These are phyloP conservation scores for Thielaviopsis euricoi DNA, from an alignment of 2,329 filamentous ascomycete genomes.

Conservation along the genomic window DNA sequence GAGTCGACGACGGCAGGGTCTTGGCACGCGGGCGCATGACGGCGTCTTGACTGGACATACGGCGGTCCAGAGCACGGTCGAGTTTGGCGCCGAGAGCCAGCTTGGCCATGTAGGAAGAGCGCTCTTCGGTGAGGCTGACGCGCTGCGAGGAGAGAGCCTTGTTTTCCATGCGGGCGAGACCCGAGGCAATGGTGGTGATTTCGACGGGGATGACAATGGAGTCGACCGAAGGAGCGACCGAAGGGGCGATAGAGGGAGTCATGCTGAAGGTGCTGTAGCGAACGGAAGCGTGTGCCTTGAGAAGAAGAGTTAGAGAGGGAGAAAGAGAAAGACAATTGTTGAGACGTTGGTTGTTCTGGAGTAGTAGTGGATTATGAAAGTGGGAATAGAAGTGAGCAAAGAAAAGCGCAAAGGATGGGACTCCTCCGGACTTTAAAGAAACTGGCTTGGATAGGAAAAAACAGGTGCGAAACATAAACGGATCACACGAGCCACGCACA, in stretches of 20 bases:
- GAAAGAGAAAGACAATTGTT: background rate
- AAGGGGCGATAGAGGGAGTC: conserved; percentile 42
- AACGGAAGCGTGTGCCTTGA: conserved; percentile 33
- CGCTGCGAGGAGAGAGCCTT: conserved; percentile 70
- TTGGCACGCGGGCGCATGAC: conserved; percentile 49
- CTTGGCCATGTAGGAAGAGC: conserved; percentile 68
- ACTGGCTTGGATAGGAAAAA: background rate
- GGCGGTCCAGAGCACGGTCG: conserved; percentile 67
- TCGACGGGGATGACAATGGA: conserved; percentile 29
- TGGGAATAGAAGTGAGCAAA: conserved; percentile 3
- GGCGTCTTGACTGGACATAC: conserved; percentile 81
- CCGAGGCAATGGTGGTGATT: conserved; percentile 55
- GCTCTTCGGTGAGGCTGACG: conserved; percentile 60
- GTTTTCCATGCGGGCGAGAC: conserved; percentile 78
- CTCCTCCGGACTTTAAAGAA: background rate
- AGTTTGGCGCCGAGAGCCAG: conserved; percentile 80
- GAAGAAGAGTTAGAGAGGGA: background rate
- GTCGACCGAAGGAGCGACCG: conserved; percentile 35
- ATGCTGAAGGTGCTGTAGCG: conserved; percentile 45
- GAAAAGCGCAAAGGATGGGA: conserved; percentile 1
- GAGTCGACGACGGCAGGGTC: conserved; percentile 21
- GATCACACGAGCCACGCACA: background rate
- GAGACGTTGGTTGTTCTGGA: background rate
- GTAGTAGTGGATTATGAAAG: conserved; percentile 6
- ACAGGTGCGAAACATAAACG: background rate